Conservation (phyloP, 1,284 basidiomycete species). For the Cutaneotrichosporon dermatis region DNA sequence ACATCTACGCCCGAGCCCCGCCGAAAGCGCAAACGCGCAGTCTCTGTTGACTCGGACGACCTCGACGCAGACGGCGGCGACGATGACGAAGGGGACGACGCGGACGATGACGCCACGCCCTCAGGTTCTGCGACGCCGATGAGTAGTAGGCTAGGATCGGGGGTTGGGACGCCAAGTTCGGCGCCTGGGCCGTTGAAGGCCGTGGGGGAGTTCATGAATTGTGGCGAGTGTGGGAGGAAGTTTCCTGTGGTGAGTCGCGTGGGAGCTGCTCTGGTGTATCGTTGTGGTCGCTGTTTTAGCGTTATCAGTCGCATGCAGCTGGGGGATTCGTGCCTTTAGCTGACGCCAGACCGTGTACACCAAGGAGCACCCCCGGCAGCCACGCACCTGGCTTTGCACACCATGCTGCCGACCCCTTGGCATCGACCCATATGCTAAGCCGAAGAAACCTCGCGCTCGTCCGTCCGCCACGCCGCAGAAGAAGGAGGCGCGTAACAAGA, state of each 20-base stretch:
- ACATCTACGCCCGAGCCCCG: neutral
- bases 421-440: slow-evolving; percentile 63
- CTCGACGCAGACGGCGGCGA: slow-evolving; percentile 52
- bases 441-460: slow-evolving; percentile 63
- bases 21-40: slow-evolving; percentile 39
- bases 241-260: slow-evolving; percentile 77
- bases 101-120: neutral
- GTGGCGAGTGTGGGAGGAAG: slow-evolving; percentile 72
- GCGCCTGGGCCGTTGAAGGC: slow-evolving; percentile 55
- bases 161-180: slow-evolving; percentile 13
- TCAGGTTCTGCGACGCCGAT: too few relatives aligned
- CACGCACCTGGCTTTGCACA: slow-evolving; percentile 71
- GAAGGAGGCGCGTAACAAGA: slow-evolving; percentile 44
- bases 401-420: slow-evolving; percentile 69
- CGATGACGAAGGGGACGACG: neutral
- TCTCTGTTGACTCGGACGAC: slow-evolving; percentile 59
- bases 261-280: neutral
- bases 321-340: too few relatives aligned
- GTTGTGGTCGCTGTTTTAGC: neutral
- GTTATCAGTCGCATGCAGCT: too few relatives aligned
- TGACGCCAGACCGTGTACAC: slow-evolving; percentile 72
- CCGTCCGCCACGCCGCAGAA: slow-evolving; percentile 47
- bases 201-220: slow-evolving; percentile 74
- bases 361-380: slow-evolving; percentile 57
- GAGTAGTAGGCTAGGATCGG: neutral